A percentile compares a stretch with the other conserved stretches of the same genome.
phyloP scores from a whole-genome alignment of 176 grass and related monocot genomes.

The Zea luxurians region DNA sequence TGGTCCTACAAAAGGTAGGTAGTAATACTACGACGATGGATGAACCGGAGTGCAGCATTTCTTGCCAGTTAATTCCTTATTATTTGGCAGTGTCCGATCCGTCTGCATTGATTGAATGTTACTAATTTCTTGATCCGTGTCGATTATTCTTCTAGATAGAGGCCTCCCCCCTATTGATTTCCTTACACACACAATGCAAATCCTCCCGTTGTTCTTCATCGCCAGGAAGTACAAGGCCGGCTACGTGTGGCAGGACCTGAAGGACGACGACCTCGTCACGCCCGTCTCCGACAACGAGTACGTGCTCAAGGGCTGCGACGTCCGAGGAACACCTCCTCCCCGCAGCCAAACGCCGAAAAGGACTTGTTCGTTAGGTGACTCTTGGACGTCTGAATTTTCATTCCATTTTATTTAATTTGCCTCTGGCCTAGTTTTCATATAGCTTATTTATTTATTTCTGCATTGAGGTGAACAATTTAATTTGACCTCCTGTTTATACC shows the following conservation, averaged over 20 bases:
- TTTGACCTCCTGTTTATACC: neutral
- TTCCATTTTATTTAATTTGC: neutral
- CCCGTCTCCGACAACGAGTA: constrained; percentile 70
- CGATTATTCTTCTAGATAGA: neutral
- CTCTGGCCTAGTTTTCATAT: neutral
- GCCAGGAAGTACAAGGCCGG: constrained; percentile 52
- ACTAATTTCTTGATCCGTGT: neutral
- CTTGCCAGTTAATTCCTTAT: neutral
- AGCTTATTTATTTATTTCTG: neutral
- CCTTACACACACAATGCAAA: neutral
- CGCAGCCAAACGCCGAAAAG: neutral
- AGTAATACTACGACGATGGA: neutral
- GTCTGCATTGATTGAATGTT: neutral
- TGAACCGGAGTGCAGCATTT: neutral
- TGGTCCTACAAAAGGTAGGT: constrained; percentile 70
- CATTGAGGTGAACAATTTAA: neutral
- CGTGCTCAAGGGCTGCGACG: constrained; percentile 68
- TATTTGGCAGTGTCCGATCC: neutral
- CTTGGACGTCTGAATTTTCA: neutral
- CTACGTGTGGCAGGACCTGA: constrained; percentile 63
- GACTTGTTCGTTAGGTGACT: constrained; percentile 22
- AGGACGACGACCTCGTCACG: constrained; percentile 71
- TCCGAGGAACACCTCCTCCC: constrained; percentile 26
- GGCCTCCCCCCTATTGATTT: neutral
- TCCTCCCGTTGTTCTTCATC: neutral